Evolutionary conservation across 352 stramenopile species (phyloP).

Genomic region (Pythium sukuiense): DNA sequence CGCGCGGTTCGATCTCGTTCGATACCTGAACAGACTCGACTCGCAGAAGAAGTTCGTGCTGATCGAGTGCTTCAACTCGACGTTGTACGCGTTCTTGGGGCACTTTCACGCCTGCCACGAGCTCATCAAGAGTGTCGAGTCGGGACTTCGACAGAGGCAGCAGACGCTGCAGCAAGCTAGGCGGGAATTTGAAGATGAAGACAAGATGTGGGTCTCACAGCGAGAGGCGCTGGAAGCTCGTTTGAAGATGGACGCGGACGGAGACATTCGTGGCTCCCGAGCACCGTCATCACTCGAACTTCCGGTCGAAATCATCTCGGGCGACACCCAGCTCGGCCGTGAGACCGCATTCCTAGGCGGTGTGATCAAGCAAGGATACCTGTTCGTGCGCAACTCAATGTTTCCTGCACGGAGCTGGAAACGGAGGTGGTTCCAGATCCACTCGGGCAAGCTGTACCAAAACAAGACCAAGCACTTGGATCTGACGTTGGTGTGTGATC

Average conservation of each 20-base stretch:
- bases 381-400: slow-evolving; percentile 84
- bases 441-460: slow-evolving; percentile 83
- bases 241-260: slow-evolving; percentile 54
- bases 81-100: slow-evolving; percentile 72
- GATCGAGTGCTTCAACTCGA: slow-evolving; percentile 85
- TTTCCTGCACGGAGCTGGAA: slow-evolving; percentile 87
- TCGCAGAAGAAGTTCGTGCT: slow-evolving; percentile 86
- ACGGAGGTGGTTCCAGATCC: slow-evolving; percentile 86
- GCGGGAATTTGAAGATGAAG: slow-evolving; percentile 71
- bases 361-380: slow-evolving; percentile 77
- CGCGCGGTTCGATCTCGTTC: slow-evolving; percentile 82
- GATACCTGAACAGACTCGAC: slow-evolving; percentile 81
- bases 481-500: slow-evolving; percentile 72
- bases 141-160: slow-evolving; percentile 62
- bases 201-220: slow-evolving; percentile 73
- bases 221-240: slow-evolving; percentile 59
- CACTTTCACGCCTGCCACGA: slow-evolving; percentile 85
- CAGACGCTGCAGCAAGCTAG: slow-evolving; percentile 64
- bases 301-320: slow-evolving; percentile 77
- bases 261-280: slow-evolving; percentile 26
- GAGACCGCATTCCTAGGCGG: slow-evolving; percentile 31
- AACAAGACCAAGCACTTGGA: slow-evolving; percentile 80
- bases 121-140: slow-evolving; percentile 76
- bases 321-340: slow-evolving; percentile 60
- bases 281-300: slow-evolving; percentile 50